Evolutionary conservation across 805 yeast species (phyloP), one percentile per base, ranked within the genome.

Genomic region (Lipomyces sp.): DNA sequence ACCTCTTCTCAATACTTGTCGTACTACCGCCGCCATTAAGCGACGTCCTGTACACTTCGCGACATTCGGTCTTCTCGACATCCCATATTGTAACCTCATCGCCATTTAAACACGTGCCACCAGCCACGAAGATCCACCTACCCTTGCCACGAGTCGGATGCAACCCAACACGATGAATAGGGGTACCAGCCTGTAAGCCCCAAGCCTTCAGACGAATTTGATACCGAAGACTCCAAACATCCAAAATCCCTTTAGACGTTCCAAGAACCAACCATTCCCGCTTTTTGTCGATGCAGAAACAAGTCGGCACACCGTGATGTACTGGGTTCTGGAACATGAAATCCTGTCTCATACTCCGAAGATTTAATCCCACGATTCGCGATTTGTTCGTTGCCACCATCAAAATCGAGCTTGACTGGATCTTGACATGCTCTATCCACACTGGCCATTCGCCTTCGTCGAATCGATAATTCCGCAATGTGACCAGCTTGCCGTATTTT

Each of bases 141-240:
- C 80, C 80, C n/a, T 74, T 76, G 24, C 80, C 80, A 8, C 76
- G 76, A 4, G 76, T 70, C 0, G 89, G 86, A 42, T 85, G 79
- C 2, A 79, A 69, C 7, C 73, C 74, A 8, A 92, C 73, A 35
- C 81, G 76, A 8, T 79, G 78, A 7, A 92, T 86, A 0, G 88
- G 84, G 30, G 74, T 77, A 3, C 81, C 80, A 13, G 80, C 79
- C 53, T 81, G 83, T 56, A 91, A 82, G 8, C 83, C 83, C 86
- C 92, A 89, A 0, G 88, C 80, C 67, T 84, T 87, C 45, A 91
- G 78, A 53, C 84, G 78, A 0, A 89, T 65, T 45, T 81, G 81
- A 75, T 92, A 90, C 62, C 96, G 80, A 45, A 90, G 70, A 75
- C 92, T 97, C 96, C 97, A 92, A 15, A 94, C 77, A 69, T 86